phyloP scores from a whole-genome alignment of 164 flowering plant genomes.

The Nelumbo lutea region DNA sequence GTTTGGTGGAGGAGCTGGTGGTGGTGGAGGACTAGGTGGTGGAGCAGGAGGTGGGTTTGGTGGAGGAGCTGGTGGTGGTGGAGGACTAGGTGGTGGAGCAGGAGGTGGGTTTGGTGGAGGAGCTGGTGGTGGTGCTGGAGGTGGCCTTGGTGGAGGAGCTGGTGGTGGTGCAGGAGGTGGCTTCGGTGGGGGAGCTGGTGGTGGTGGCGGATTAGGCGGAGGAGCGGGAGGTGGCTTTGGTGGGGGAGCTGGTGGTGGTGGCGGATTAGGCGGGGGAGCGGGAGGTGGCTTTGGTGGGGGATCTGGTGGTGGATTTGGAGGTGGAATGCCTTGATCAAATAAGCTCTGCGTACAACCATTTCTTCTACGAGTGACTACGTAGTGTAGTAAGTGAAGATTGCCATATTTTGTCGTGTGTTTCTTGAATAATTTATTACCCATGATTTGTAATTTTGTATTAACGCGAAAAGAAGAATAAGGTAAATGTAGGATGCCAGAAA shows the following conservation, averaged over 20 bases:
- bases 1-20: conserved; percentile 12
- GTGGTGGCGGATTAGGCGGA: conserved; percentile 17
- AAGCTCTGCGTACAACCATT: neutral
- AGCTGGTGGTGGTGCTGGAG: conserved; percentile 28
- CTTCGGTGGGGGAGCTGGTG: neutral
- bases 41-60: conserved; percentile 24
- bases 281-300: conserved; percentile 17
- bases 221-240: conserved; percentile 16
- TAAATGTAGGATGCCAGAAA: too few species aligned
- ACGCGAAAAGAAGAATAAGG: too few species aligned
- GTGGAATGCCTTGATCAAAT: conserved; percentile 2
- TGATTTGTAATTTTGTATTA: too few species aligned
- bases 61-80: conserved; percentile 13
- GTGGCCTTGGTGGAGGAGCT: conserved; percentile 9
- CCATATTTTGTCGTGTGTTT: too few species aligned
- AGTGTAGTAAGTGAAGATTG: too few species aligned
- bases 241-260: conserved; percentile 7
- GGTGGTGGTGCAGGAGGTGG: conserved; percentile 5
- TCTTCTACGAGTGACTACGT: too few species aligned
- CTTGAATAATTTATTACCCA: too few species aligned
- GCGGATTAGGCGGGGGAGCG: neutral
- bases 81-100: conserved; percentile 10
- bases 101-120: conserved; percentile 21
- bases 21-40: conserved; percentile 19
- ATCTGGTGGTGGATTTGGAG: conserved; percentile 10